Evolutionary conservation across 192 early-diverging fungal species (phyloP).

Genomic region (Gonapodya sp.): DNA sequence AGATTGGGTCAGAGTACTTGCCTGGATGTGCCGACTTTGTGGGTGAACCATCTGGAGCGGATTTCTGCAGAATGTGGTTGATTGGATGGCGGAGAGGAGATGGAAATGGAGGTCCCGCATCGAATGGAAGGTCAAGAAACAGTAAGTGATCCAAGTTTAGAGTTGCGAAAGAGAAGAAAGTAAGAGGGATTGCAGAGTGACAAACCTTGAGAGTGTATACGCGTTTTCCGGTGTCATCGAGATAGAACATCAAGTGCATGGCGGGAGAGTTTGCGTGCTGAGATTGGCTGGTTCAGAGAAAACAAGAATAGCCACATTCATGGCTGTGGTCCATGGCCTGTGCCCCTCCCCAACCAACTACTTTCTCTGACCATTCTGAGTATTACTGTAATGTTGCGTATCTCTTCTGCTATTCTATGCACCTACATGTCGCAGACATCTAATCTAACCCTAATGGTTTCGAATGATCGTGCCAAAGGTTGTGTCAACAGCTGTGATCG

Average conservation of each 20-base stretch:
- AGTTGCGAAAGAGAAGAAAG: background rate
- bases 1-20: background rate
- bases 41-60: slow-evolving; percentile 58
- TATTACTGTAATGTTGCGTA: too few relatives aligned
- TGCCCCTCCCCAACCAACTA: too few relatives aligned
- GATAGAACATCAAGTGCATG: slow-evolving; percentile 93
- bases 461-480: too few relatives aligned
- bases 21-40: slow-evolving; percentile 95
- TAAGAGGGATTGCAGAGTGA: background rate
- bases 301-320: too few relatives aligned
- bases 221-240: slow-evolving; percentile 71
- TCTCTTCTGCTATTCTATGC: too few relatives aligned
- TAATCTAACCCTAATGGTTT: too few relatives aligned
- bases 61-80: slow-evolving; percentile 71
- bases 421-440: too few relatives aligned
- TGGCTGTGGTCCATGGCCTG: too few relatives aligned
- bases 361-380: too few relatives aligned
- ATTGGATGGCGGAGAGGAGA: background rate
- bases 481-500: too few relatives aligned
- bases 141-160: background rate
- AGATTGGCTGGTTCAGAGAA: too few relatives aligned
- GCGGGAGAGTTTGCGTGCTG: too few relatives aligned
- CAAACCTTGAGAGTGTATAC: slow-evolving; percentile 90
- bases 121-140: background rate
- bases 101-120: background rate